Conservation (phyloP, 345 rosid genomes). For the Populus ilicifolia region DNA sequence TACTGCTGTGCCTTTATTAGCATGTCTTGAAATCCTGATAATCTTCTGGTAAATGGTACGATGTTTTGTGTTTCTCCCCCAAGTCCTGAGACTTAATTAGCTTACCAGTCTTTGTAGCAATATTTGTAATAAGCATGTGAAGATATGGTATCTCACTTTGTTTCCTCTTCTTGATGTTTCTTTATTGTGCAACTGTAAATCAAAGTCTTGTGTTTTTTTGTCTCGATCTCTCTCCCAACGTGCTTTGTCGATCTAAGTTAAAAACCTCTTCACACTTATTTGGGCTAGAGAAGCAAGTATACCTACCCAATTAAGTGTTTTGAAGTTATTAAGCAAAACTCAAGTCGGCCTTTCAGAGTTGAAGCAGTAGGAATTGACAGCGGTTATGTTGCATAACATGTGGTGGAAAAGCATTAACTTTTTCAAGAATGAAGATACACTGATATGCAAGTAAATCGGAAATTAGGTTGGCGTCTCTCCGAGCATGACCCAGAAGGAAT, state of each 20-base stretch:
- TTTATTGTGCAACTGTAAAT: not conserved
- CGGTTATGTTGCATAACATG: not conserved
- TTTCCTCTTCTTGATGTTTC: not conserved
- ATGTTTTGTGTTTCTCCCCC: not conserved
- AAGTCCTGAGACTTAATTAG: not conserved
- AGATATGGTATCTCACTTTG: not conserved
- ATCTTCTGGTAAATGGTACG: constrained; percentile 1
- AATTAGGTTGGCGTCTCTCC: too few relatives aligned
- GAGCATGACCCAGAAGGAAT: too few relatives aligned
- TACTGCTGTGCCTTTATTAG: not conserved
- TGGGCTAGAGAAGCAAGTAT: not conserved
- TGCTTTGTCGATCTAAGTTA: not conserved
- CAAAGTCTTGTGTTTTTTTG: not conserved
- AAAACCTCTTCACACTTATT: not conserved
- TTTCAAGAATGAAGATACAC: too few relatives aligned
- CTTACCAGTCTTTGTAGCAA: not conserved
- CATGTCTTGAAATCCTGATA: constrained; percentile 2
- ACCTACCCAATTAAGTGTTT: too few relatives aligned
- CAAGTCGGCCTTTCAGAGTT: not conserved
- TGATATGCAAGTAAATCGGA: too few relatives aligned
- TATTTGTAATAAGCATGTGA: not conserved
- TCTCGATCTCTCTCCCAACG: not conserved
- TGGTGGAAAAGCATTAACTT: too few relatives aligned
- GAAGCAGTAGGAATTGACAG: not conserved
- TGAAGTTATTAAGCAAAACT: too few relatives aligned